Conservation (phyloP, 306 rosid genomes). For the Erythrophleum fordii region DNA sequence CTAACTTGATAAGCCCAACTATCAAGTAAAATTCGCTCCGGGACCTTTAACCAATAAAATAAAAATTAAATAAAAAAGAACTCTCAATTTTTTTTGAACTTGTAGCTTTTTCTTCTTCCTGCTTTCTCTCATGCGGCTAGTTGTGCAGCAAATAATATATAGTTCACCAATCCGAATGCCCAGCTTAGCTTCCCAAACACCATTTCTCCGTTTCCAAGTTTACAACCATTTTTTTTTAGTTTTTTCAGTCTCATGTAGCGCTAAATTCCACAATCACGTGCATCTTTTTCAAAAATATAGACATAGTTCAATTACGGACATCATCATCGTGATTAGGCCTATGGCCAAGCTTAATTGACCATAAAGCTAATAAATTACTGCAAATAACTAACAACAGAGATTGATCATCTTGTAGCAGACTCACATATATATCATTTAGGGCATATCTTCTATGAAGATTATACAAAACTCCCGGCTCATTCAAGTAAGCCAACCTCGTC, state of each 20-base stretch:
- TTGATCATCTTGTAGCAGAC: slow-evolving; percentile 28
- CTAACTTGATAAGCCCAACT: background rate
- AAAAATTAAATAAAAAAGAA: background rate
- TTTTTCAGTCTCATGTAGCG: background rate
- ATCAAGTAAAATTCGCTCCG: background rate
- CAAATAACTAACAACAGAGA: background rate
- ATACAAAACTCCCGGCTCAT: slow-evolving; percentile 95
- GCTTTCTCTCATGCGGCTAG: background rate
- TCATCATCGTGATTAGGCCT: slow-evolving; percentile 9
- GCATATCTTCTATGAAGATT: slow-evolving; percentile 89
- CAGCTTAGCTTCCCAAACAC: slow-evolving; percentile 4
- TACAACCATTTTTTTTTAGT: background rate
- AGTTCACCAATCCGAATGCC: slow-evolving; percentile 12
- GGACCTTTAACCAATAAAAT: background rate
- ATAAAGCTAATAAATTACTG: background rate
- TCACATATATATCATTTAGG: slow-evolving; percentile 94
- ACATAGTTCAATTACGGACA: slow-evolving; percentile 6
- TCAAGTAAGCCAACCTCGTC: slow-evolving; percentile 89
- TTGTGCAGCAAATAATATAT: background rate
- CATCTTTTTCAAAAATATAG: background rate
- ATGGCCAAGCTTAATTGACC: background rate
- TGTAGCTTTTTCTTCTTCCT: background rate
- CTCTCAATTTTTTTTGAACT: background rate
- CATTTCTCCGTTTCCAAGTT: background rate
- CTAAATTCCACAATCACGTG: background rate